Evolutionary conservation across 169 alveolate genomes (phyloP).

Genomic region (Fabrea salina): DNA sequence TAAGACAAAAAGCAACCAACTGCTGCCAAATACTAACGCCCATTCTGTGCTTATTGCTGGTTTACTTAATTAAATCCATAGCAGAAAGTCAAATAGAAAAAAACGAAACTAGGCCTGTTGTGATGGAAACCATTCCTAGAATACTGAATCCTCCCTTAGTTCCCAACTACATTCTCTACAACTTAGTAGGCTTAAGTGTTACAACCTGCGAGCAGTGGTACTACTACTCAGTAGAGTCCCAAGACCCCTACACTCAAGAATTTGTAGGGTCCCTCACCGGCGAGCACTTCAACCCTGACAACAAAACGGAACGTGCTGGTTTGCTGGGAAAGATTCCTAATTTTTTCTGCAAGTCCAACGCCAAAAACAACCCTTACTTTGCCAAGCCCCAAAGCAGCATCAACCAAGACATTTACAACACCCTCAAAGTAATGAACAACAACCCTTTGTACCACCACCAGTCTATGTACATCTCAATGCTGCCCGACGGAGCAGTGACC

Average conservation of each 20-base stretch:
- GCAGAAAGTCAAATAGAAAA: conserved; percentile 55
- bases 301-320: background rate
- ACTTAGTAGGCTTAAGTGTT: conserved; percentile 41
- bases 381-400: conserved; percentile 40
- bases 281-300: conserved; percentile 30
- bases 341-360: background rate
- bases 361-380: conserved; percentile 58
- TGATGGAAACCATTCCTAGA: conserved; percentile 28
- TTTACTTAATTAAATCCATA: conserved; percentile 57
- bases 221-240: background rate
- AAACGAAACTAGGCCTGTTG: conserved; percentile 27
- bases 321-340: conserved; percentile 14
- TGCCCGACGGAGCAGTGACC: conserved; percentile 86
- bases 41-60: conserved; percentile 66
- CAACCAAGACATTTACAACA: conserved; percentile 52
- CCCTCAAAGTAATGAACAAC: conserved; percentile 39
- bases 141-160: conserved; percentile 33
- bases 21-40: conserved; percentile 72
- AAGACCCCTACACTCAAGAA: background rate
- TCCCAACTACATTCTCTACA: conserved; percentile 37
- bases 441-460: conserved; percentile 40
- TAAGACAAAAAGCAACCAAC: conserved; percentile 61
- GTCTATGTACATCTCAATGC: conserved; percentile 34
- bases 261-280: conserved; percentile 30
- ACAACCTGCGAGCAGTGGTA: conserved; percentile 53